Evolutionary conservation across 306 rosid genomes (phyloP).

Genomic region (Sesbania bispinosa): DNA sequence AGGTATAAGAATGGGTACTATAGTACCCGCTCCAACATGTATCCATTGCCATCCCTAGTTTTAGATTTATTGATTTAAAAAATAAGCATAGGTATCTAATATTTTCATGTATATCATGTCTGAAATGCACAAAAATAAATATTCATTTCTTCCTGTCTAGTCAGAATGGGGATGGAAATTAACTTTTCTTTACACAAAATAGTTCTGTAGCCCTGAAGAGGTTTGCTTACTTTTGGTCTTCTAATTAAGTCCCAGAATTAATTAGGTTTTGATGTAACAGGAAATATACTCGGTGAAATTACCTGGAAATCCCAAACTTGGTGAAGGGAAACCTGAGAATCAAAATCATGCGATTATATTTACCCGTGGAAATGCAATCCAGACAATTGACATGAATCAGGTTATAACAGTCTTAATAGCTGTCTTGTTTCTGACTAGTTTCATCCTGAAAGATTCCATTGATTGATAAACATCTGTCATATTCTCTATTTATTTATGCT

Average conservation of each 20-base stretch:
- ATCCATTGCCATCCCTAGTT: too few species aligned
- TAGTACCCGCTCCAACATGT: too few species aligned
- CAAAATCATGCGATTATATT: slow-evolving; percentile 93
- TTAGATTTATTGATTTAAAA: background rate
- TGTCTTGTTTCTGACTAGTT: background rate
- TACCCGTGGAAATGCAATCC: slow-evolving; percentile 96
- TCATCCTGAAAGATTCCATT: background rate
- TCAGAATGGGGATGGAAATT: too few species aligned
- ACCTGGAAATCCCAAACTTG: slow-evolving; percentile 90
- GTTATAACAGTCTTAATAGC: slow-evolving; percentile 35
- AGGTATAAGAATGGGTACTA: too few species aligned
- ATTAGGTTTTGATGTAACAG: slow-evolving; percentile 45
- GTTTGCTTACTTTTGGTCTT: slow-evolving; percentile 2
- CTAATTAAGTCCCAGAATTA: background rate
- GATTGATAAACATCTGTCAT: background rate
- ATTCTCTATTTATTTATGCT: background rate
- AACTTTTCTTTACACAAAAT: too few species aligned
- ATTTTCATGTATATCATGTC: background rate
- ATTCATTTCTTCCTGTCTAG: background rate
- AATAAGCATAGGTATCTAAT: background rate
- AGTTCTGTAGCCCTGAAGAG: background rate
- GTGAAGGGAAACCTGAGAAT: slow-evolving; percentile 99
- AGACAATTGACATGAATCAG: slow-evolving; percentile 99
- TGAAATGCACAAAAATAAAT: background rate
- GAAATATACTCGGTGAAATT: slow-evolving; percentile 87